A percentile compares a stretch with the other conserved stretches of the same genome.
Evolutionary conservation across 345 rosid species (phyloP).

Genomic region (Syzygium grande): DNA sequence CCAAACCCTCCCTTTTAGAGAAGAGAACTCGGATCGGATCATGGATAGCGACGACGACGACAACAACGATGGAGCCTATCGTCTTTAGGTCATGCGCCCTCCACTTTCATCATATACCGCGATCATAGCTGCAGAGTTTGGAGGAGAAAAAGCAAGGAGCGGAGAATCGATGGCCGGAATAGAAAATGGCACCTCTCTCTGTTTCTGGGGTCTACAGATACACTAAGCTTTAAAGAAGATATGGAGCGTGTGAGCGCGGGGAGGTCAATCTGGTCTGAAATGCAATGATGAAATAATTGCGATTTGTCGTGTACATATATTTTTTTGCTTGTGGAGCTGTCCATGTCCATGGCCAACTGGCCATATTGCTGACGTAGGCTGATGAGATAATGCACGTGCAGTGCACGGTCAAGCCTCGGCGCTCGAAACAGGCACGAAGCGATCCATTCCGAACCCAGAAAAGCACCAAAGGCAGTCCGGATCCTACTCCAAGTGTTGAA

Average conservation of each 20-base stretch:
- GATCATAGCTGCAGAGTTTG: background rate
- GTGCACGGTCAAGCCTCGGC: background rate
- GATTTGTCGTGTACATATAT: background rate
- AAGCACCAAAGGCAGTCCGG: background rate
- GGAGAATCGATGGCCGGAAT: background rate
- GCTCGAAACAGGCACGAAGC: background rate
- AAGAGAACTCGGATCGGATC: background rate
- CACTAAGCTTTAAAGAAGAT: background rate
- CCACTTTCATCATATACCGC: background rate
- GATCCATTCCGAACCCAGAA: background rate
- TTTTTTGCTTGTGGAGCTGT: background rate
- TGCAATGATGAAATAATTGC: background rate
- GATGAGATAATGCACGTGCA: background rate
- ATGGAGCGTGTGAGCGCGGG: background rate
- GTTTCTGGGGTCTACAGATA: background rate
- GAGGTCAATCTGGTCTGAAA: background rate
- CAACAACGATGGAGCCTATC: background rate
- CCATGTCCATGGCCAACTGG: background rate
- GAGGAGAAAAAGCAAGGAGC: background rate
- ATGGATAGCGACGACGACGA: background rate
- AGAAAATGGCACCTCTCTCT: background rate
- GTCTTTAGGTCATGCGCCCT: background rate
- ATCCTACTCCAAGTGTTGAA: background rate
- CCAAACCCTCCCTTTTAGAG: background rate
- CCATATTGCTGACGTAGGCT: background rate